Evolutionary conservation across 495 filamentous ascomycete species (phyloP).

Genomic region (Immersiella caudata): DNA sequence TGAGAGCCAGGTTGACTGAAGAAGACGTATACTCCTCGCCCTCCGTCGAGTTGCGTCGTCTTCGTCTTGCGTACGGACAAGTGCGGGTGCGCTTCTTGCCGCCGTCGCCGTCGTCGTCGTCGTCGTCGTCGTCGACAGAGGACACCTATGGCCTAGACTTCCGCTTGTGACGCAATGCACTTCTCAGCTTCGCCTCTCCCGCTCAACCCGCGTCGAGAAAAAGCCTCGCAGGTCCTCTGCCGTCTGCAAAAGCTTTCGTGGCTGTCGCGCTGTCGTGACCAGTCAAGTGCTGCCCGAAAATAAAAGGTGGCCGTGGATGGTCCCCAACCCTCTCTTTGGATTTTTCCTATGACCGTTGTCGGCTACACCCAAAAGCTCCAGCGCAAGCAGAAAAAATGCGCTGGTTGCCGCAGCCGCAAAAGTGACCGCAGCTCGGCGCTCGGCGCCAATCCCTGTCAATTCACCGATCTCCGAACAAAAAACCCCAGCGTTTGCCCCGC

Average conservation of each 20-base stretch:
- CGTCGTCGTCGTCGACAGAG: not conserved
- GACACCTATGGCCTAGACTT: not conserved
- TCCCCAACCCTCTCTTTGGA: constrained; percentile 6
- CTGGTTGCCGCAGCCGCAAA: constrained; percentile 8
- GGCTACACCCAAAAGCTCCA: constrained; percentile 16
- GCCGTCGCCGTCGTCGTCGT: not conserved
- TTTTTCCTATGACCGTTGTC: constrained; percentile 31
- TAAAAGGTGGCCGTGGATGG: constrained; percentile 1
- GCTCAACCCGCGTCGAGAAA: not conserved
- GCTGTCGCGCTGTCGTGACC: constrained; percentile 3
- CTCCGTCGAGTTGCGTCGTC: not conserved
- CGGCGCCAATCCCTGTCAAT: constrained; percentile 20
- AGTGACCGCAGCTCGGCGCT: constrained; percentile 5
- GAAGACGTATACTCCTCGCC: not conserved
- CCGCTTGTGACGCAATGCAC: constrained; percentile 26
- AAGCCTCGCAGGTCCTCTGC: not conserved
- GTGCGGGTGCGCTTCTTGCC: not conserved
- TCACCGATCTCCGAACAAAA: constrained; percentile 14
- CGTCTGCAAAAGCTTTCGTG: not conserved
- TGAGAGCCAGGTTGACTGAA: constrained; percentile 57
- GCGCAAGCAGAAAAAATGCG: constrained; percentile 11
- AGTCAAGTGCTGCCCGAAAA: not conserved
- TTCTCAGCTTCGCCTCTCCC: not conserved
- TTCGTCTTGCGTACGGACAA: not conserved
- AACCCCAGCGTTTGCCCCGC: not conserved